Evolutionary conservation across 805 yeast species (phyloP).

Genomic region (Candida stauntonica): DNA sequence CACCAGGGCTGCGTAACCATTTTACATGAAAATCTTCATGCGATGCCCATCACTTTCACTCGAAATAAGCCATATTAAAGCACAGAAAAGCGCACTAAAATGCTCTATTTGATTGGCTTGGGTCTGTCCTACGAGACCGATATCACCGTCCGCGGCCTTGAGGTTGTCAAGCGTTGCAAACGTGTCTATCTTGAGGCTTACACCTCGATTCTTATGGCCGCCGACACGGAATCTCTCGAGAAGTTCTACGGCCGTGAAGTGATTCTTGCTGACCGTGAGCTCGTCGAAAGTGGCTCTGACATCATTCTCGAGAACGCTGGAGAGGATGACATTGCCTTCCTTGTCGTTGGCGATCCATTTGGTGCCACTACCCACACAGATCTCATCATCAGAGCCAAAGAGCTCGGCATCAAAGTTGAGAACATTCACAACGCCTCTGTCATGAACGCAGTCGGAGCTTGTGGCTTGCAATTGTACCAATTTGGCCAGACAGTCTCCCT

Average conservation of each 20-base stretch:
- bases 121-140: conserved; percentile 88
- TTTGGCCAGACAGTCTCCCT: conserved; percentile 97
- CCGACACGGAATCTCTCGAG: conserved; percentile 69
- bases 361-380: conserved; percentile 99
- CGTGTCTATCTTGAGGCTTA: conserved; percentile 95
- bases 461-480: conserved; percentile 91
- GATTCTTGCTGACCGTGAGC: conserved; percentile 87
- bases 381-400: conserved; percentile 86
- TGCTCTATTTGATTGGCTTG: conserved; percentile 88
- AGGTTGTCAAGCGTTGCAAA: conserved; percentile 75
- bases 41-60: not conserved
- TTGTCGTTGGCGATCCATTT: conserved; percentile 96
- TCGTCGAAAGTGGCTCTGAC: conserved; percentile 89
- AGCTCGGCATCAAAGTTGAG: conserved; percentile 70
- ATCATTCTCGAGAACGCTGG: conserved; percentile 73
- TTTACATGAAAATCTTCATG: not conserved
- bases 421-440: conserved; percentile 93
- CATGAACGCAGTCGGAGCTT: conserved; percentile 98
- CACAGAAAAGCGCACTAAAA: conserved; percentile 34
- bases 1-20: conserved; percentile 6
- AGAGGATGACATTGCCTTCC: conserved; percentile 80
- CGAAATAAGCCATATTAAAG: not conserved
- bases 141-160: conserved; percentile 91
- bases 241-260: conserved; percentile 81
- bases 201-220: conserved; percentile 93